These are phyloP conservation scores for Apiotrichum montevideense DNA, from an alignment of 1,284 basidiomycete genomes.

Conservation along the genomic window DNA sequence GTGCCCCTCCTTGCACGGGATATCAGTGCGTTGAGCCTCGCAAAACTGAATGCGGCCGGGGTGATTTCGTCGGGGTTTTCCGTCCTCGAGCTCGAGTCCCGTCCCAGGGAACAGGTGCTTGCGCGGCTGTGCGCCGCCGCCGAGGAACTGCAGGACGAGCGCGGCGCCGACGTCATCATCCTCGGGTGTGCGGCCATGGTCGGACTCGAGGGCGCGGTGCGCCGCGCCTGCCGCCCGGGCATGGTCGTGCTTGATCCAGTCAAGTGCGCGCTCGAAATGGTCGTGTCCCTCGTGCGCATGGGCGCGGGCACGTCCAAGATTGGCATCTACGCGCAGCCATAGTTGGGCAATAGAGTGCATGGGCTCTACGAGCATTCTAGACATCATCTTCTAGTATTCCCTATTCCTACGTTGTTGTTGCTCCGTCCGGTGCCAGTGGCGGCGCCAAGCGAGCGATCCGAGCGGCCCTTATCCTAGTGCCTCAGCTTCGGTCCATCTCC, in stretches of 20 bases:
- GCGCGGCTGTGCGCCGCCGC: slow-evolving; percentile 40
- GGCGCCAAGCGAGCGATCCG: too few species aligned
- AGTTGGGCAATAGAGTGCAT: background rate
- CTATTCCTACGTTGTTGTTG: too few species aligned
- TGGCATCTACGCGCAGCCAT: slow-evolving; percentile 20
- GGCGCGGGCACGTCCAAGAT: slow-evolving; percentile 26
- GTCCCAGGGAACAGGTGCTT: slow-evolving; percentile 43
- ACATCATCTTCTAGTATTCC: background rate
- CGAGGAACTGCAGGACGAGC: slow-evolving; percentile 29
- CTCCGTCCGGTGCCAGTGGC: too few species aligned
- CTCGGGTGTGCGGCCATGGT: slow-evolving; percentile 54
- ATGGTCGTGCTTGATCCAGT: slow-evolving; percentile 51
- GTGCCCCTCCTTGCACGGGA: slow-evolving; percentile 48
- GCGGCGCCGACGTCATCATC: slow-evolving; percentile 48
- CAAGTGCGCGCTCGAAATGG: slow-evolving; percentile 38
- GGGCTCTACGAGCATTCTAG: too few species aligned
- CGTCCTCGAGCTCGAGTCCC: slow-evolving; percentile 49
- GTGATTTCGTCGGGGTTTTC: slow-evolving; percentile 50
- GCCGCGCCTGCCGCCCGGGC: slow-evolving; percentile 25
- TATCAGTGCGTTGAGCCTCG: slow-evolving; percentile 35
- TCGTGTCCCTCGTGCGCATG: slow-evolving; percentile 23
- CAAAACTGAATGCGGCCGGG: slow-evolving; percentile 44
- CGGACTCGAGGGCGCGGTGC: slow-evolving; percentile 49
- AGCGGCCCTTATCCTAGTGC: background rate
- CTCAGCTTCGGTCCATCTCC: slow-evolving; percentile 51